phyloP scores from a whole-genome alignment of 495 filamentous ascomycete species.

The Echria macrotheca region DNA sequence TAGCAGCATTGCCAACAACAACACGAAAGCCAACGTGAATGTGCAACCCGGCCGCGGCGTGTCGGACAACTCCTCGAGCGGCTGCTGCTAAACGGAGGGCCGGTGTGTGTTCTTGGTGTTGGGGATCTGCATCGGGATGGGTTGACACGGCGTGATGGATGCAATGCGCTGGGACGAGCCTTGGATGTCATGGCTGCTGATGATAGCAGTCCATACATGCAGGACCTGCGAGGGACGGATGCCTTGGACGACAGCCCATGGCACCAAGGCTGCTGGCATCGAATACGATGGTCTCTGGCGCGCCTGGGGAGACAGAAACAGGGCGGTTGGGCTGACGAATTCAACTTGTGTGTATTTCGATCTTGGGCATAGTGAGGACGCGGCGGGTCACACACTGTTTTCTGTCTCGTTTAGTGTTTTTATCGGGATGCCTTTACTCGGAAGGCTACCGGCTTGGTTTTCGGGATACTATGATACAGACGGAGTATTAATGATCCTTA shows the following conservation, averaged over 20 bases:
- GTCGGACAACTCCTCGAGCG: conserved; percentile 79
- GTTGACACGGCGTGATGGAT: conserved; percentile 19
- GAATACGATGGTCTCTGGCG: conserved; percentile 3
- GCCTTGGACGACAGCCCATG: too few relatives aligned
- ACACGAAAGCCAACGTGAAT: conserved; percentile 97
- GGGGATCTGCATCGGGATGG: conserved; percentile 25
- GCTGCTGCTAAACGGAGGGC: conserved; percentile 77
- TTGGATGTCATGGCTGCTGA: background rate
- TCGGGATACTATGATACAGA: too few relatives aligned
- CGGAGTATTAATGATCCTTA: too few relatives aligned
- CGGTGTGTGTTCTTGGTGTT: conserved; percentile 18
- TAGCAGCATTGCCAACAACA: conserved; percentile 84
- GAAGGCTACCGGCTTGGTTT: background rate
- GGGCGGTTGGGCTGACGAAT: conserved; percentile 12
- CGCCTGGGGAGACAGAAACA: conserved; percentile 8
- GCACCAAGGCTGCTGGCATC: too few relatives aligned
- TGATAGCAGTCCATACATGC: too few relatives aligned
- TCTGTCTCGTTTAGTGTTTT: conserved; percentile 6
- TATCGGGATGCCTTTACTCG: background rate
- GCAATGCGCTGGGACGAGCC: conserved; percentile 22
- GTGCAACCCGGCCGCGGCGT: conserved; percentile 92
- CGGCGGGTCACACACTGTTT: conserved; percentile 12
- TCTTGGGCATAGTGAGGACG: conserved; percentile 29
- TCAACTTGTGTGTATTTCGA: conserved; percentile 25
- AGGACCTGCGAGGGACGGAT: too few relatives aligned